phyloP scores from a whole-genome alignment of 495 filamentous ascomycete species.

The Lophiotrema nucula region DNA sequence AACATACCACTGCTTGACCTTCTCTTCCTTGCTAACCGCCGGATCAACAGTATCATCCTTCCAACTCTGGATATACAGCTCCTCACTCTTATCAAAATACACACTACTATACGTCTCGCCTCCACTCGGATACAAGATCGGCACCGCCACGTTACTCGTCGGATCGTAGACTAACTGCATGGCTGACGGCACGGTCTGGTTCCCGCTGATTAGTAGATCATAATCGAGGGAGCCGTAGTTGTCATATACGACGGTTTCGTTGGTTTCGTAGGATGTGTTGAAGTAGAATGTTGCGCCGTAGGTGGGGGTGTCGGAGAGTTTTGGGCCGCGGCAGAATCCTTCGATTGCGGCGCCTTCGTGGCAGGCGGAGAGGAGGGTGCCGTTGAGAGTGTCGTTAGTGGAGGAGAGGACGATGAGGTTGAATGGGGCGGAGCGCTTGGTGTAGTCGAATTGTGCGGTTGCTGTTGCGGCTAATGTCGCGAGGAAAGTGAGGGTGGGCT shows the following conservation, averaged over 20 bases:
- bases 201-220: slow-evolving; percentile 32
- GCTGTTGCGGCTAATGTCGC: slow-evolving; percentile 1
- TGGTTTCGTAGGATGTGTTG: slow-evolving; percentile 37
- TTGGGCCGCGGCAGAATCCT: slow-evolving; percentile 46
- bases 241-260: slow-evolving; percentile 23
- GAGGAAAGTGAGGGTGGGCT: not conserved
- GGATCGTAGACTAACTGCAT: slow-evolving; percentile 44
- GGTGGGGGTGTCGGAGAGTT: slow-evolving; percentile 7
- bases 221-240: slow-evolving; percentile 41
- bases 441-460: slow-evolving; percentile 3
- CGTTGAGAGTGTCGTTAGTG: slow-evolving; percentile 39
- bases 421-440: slow-evolving; percentile 38
- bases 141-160: slow-evolving; percentile 52
- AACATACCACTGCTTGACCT: slow-evolving; percentile 49
- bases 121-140: slow-evolving; percentile 43
- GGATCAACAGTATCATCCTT: slow-evolving; percentile 36
- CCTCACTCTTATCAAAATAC: slow-evolving; percentile 43
- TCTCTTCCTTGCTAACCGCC: slow-evolving; percentile 21
- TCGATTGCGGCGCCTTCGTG: slow-evolving; percentile 58
- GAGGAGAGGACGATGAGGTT: slow-evolving; percentile 28
- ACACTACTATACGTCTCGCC: slow-evolving; percentile 37
- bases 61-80: slow-evolving; percentile 3
- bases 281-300: not conserved
- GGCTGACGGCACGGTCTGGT: slow-evolving; percentile 38
- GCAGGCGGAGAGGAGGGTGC: slow-evolving; percentile 48